A percentile compares a stretch with the other conserved stretches of the same genome.
Conservation (phyloP, 345 rosid genomes). For the Populus davidiana region DNA sequence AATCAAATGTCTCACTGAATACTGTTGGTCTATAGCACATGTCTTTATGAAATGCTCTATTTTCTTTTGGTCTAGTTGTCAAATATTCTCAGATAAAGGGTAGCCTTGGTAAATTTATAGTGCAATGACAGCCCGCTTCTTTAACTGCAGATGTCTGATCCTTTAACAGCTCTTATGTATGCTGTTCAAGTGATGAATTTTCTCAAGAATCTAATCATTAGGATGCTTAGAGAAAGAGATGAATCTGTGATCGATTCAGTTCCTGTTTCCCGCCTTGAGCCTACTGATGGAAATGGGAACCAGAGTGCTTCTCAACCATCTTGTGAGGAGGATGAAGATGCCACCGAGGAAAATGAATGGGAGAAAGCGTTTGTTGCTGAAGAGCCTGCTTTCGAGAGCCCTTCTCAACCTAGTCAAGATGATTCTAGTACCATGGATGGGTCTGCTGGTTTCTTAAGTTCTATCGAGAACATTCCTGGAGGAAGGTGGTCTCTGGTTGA, state of each 20-base stretch:
- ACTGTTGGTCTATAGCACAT: neutral
- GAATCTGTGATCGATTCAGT: constrained; percentile 46
- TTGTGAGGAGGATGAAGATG: constrained; percentile 32
- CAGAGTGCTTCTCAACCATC: constrained; percentile 43
- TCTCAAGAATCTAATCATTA: constrained; percentile 68
- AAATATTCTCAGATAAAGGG: neutral
- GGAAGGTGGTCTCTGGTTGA: constrained; percentile 31
- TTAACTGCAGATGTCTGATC: constrained; percentile 84
- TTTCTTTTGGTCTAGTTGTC: constrained; percentile 1
- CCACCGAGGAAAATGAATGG: constrained; percentile 23
- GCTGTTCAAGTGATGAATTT: constrained; percentile 98
- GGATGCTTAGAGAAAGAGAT: constrained; percentile 62
- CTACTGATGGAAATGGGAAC: constrained; percentile 63
- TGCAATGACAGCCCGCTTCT: neutral
- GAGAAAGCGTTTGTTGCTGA: constrained; percentile 25
- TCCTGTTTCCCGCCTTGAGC: constrained; percentile 42
- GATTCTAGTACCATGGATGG: constrained; percentile 34
- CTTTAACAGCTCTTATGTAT: constrained; percentile 91
- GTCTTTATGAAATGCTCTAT: neutral
- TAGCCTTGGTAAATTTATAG: neutral
- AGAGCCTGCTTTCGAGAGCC: constrained; percentile 41
- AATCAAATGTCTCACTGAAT: neutral
- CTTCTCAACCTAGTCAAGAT: constrained; percentile 30
- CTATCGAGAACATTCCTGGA: constrained; percentile 44
- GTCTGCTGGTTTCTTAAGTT: constrained; percentile 33